Evolutionary conservation across 2,329 filamentous ascomycete genomes (phyloP), one percentile per base, ranked within the genome.

Genomic region (Aspergillus caelatus): DNA sequence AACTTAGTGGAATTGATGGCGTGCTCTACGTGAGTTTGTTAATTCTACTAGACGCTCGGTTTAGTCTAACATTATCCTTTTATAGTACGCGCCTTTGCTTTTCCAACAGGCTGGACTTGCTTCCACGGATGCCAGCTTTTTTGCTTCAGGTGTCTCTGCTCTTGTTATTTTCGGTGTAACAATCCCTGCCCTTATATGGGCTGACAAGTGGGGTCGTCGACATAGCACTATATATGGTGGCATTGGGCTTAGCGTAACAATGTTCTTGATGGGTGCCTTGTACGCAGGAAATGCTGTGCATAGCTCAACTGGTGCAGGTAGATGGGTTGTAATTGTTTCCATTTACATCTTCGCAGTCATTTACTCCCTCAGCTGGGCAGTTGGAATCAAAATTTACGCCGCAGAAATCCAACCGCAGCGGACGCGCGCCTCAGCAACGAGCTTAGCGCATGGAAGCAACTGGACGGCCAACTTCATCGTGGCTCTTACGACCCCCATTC

Each of bases 1-100:
- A 90, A 67, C 75, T 89, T 0, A 85, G 80, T 32, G 87, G 88
- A 0, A 89, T 89, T 57, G 88, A 90, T 66, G 87, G 85, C 0
- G 82, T 89, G 6, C 78, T 88, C 28, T 89, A 88, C 62, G 85
- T 86, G 70, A 71, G 81, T 77, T 46, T 10, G 28, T 3, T 48
- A 7, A 14, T n/a, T 28, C n/a, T 28, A 7, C 11, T 21, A 4
- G 8, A 6, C 32, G 43, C 50, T 45, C 6, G 16, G 6, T 9
- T 39, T 4, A 43, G 19, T 14, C 55, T 65, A 34, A 64, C 39
- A 26, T 56, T 2, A 19, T 50, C 10, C 19, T 11, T 39, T 28
- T 11, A 11, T 58, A 86, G 82, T 90, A 90, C 62, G 86, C 87
- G 0, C 88, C 88, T 0, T 74, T 84, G 0, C 79, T 90, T 0